These are phyloP conservation scores for Apostasia shenzhenica DNA, from an alignment of 106 monocot species.

Conservation along the genomic window DNA sequence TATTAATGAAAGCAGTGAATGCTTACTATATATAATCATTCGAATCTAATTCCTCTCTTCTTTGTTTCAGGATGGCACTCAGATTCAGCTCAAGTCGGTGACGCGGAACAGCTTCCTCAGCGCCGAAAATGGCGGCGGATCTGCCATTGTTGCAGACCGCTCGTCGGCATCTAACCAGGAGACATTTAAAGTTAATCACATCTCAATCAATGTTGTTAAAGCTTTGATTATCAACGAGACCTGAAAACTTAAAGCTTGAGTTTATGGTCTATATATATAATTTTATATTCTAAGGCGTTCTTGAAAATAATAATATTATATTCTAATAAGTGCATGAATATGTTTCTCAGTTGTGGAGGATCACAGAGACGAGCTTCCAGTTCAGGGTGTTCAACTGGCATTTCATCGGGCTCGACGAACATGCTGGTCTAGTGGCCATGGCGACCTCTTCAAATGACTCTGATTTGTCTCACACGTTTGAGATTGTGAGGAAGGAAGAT, in stretches of 20 bases:
- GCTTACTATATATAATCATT: no score
- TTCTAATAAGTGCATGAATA: no score
- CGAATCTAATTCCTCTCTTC: background rate
- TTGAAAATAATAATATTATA: conserved; percentile 8
- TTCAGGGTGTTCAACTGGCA: conserved; percentile 1
- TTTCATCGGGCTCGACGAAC: conserved; percentile 8
- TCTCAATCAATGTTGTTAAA: no score
- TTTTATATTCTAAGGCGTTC: no score
- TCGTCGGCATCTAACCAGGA: conserved; percentile 29
- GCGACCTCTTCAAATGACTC: conserved; percentile 13
- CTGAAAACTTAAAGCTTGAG: no score
- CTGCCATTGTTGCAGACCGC: conserved; percentile 26
- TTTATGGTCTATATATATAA: no score
- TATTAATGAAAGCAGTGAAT: background rate
- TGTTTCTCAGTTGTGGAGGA: conserved; percentile 29
- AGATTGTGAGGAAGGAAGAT: conserved; percentile 35
- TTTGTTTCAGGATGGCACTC: conserved; percentile 33
- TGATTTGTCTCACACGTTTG: conserved; percentile 34
- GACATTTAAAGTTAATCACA: conserved; percentile 24
- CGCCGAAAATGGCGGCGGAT: conserved; percentile 32
- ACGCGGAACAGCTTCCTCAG: conserved; percentile 27
- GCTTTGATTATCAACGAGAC: no score
- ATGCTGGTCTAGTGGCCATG: conserved; percentile 23
- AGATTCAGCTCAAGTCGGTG: conserved; percentile 33
- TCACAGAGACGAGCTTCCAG: conserved; percentile 3